Evolutionary conservation across 495 filamentous ascomycete species (phyloP).

Genomic region (Penicillium dipodomyicola): DNA sequence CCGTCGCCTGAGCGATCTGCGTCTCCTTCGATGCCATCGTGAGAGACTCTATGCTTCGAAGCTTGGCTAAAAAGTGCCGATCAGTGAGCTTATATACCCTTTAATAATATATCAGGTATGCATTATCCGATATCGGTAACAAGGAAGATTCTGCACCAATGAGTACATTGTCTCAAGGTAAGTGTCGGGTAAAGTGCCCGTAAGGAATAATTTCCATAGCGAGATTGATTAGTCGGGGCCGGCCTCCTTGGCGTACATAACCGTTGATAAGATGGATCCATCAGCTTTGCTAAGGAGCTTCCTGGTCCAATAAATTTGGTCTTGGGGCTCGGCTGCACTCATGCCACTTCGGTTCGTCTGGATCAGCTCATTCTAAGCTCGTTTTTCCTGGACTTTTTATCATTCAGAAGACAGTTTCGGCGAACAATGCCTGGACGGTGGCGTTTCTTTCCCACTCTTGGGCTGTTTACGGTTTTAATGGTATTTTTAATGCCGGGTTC

Average conservation of each 20-base stretch:
- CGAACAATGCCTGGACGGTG: neutral
- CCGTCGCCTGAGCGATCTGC: neutral
- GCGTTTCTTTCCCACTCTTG: neutral
- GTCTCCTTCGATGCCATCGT: neutral
- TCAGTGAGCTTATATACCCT: neutral
- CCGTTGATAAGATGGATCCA: neutral
- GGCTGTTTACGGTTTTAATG: neutral
- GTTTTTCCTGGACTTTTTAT: neutral
- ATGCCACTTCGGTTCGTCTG: neutral
- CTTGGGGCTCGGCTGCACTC: too few relatives aligned
- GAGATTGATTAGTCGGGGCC: neutral
- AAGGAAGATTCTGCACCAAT: neutral
- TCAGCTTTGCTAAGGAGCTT: neutral
- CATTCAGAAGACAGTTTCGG: neutral
- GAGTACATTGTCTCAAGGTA: neutral
- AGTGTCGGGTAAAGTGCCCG: neutral
- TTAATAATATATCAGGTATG: neutral
- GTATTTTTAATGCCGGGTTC: neutral
- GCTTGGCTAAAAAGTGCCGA: neutral
- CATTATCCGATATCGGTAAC: conserved; percentile 1
- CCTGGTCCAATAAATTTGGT: neutral
- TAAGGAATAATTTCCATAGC: neutral
- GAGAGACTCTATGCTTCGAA: neutral
- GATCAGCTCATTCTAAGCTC: neutral
- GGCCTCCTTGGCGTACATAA: neutral